Evolutionary conservation across 192 early-diverging fungal genomes (phyloP).

Genomic region (Glomus cerebriforme): DNA sequence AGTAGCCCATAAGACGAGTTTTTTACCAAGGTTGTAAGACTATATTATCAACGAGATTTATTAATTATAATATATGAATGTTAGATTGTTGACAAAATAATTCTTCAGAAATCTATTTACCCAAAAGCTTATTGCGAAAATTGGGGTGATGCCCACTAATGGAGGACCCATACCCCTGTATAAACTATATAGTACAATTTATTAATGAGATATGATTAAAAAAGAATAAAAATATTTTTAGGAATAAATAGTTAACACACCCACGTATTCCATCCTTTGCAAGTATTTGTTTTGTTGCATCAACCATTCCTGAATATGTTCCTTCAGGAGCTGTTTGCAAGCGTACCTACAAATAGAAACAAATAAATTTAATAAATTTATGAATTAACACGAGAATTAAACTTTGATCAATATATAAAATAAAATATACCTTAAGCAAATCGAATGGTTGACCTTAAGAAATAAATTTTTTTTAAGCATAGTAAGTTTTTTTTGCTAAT

Average conservation of each 20-base stretch:
- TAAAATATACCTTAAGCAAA: constrained; percentile 69
- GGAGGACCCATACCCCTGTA: constrained; percentile 97
- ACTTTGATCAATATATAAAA: background rate
- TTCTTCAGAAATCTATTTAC: constrained; percentile 46
- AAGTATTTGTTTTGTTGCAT: constrained; percentile 90
- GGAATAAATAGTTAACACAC: constrained; percentile 10
- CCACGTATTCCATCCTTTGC: constrained; percentile 88
- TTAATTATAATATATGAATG: background rate
- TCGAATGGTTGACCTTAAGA: constrained; percentile 78
- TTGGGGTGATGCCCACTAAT: constrained; percentile 91
- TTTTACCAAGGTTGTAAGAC: constrained; percentile 78
- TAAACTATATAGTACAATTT: constrained; percentile 41
- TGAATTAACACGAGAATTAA: background rate
- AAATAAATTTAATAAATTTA: background rate
- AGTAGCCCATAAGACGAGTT: constrained; percentile 60
- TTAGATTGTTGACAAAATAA: background rate
- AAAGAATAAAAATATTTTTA: too few species aligned
- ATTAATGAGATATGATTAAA: background rate
- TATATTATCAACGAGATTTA: constrained; percentile 4
- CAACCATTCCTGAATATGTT: constrained; percentile 80
- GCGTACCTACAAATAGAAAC: constrained; percentile 58
- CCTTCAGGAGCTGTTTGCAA: constrained; percentile 86
- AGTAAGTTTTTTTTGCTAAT: background rate
- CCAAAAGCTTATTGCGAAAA: constrained; percentile 96
- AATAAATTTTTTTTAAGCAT: constrained; percentile 17